Evolutionary conservation across 805 yeast genomes (phyloP), one percentile per base, ranked within the genome.

Genomic region (Candida sphagnicola): DNA sequence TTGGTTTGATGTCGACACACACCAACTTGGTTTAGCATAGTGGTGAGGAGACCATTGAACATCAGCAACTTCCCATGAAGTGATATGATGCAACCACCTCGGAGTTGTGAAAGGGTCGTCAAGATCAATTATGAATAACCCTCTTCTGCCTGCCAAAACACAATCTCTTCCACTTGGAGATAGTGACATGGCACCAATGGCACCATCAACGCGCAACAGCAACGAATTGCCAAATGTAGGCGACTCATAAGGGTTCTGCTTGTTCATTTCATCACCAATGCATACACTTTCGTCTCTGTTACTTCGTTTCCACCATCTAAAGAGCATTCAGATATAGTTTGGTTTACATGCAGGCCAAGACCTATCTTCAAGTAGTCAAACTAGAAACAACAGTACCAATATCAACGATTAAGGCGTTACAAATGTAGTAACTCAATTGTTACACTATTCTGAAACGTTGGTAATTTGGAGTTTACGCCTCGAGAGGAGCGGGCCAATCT

Each of bases 51-150:
- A 86, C 98, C 99, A 93, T 59, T 93, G 98, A 1, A 91, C 97
- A 57, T 91, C 97, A 0, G 99, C 96, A 3, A 93, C 99, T 59
- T 93, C 98, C 98, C 98, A 93, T 0, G 95, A 80, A 0, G 97
- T 91, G 25, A 80, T 72, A 54, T 93, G 96, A 39, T 82, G 95
- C 12, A 93, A 74, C 90, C 95, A 88, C 42, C 99, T 69, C 0
- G 99, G 99, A 1, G 95, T 89, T 0, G 91, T 78, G 61, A 87
- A 91, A 1, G 98, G 99, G 57, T 93, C 96, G 53, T 91, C 96
- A 30, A 93, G 62, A 61, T 93, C 98, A n/a, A 91, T 82, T 28
- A 93, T 80, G 57, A 81, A 85, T 11, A 93, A 69, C 0, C 99
- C 99, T 39, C 82, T 72, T 37, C 72, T 56, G 48, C 86, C 90